phyloP scores from a whole-genome alignment of 2,329 filamentous ascomycete genomes.

The Colletotrichum godetiae region DNA sequence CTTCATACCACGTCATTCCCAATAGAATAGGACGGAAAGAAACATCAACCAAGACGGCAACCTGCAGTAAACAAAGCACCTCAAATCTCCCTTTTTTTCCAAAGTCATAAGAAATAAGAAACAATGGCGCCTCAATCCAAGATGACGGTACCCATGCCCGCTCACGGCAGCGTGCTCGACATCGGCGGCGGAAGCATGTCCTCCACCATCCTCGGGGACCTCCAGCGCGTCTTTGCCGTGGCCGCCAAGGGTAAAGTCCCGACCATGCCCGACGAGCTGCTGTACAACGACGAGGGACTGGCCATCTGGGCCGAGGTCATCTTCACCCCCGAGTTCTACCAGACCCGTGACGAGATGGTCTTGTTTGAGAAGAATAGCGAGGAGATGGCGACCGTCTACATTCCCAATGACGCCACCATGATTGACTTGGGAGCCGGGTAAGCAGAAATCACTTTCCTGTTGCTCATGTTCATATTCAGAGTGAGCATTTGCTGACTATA shows the following conservation, averaged over 20 bases:
- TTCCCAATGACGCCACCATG: conserved; percentile 45
- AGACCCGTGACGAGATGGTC: conserved; percentile 53
- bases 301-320: conserved; percentile 55
- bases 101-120: neutral
- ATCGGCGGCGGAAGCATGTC: conserved; percentile 52
- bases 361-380: conserved; percentile 48
- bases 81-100: neutral
- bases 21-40: neutral
- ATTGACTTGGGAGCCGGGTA: conserved; percentile 56
- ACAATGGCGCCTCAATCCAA: neutral
- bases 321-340: conserved; percentile 52
- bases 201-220: conserved; percentile 41
- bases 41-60: neutral
- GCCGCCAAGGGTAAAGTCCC: conserved; percentile 39
- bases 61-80: too few species aligned
- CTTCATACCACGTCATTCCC: neutral
- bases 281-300: conserved; percentile 52
- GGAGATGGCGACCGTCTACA: conserved; percentile 46
- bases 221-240: conserved; percentile 34
- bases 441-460: conserved; percentile 36
- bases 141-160: conserved; percentile 25
- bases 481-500: neutral
- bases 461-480: too few species aligned
- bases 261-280: conserved; percentile 52
- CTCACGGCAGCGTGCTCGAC: conserved; percentile 49